A percentile compares a stretch with the other conserved stretches of the same genome.
Conservation (phyloP, 2,329 filamentous ascomycete genomes). For the Cladosporium sp. region DNA sequence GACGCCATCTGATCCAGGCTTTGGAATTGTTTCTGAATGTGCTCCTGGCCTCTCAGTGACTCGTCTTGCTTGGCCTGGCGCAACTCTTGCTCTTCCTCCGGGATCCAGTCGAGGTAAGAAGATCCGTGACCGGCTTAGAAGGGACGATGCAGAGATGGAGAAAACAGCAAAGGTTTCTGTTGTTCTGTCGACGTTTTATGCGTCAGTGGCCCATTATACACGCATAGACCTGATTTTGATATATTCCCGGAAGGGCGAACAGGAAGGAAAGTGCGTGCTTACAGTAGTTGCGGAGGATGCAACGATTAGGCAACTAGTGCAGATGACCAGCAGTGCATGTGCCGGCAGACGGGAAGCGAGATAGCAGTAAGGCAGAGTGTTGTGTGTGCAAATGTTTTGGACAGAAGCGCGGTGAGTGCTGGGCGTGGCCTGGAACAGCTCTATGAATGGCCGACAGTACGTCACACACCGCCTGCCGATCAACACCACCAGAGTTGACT, state of each 20-base stretch:
- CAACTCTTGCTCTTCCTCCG: conserved; percentile 3
- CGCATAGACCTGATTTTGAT: background rate
- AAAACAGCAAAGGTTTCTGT: background rate
- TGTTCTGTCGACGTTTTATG: background rate
- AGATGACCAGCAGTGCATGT: conserved; percentile 8
- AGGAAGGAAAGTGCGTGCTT: background rate
- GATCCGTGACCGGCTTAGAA: conserved; percentile 31
- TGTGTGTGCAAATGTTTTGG: conserved; percentile 8
- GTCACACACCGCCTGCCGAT: background rate
- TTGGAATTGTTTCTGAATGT: background rate
- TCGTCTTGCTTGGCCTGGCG: background rate
- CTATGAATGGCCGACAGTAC: conserved; percentile 1
- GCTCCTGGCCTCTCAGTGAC: conserved; percentile 2
- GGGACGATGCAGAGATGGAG: conserved; percentile 23
- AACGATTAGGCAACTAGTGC: background rate
- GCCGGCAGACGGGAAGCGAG: background rate
- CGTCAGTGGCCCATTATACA: background rate
- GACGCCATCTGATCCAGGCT: conserved; percentile 35
- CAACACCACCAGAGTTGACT: no score
- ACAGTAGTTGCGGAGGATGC: conserved; percentile 1
- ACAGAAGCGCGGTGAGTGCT: background rate
- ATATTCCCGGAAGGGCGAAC: background rate
- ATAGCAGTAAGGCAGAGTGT: background rate
- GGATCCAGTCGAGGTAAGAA: conserved; percentile 27
- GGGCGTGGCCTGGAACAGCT: conserved; percentile 6